These are phyloP conservation scores for Cystofilobasidium bisporidii DNA, from an alignment of 768 basidiomycete genomes.

Conservation along the genomic window DNA sequence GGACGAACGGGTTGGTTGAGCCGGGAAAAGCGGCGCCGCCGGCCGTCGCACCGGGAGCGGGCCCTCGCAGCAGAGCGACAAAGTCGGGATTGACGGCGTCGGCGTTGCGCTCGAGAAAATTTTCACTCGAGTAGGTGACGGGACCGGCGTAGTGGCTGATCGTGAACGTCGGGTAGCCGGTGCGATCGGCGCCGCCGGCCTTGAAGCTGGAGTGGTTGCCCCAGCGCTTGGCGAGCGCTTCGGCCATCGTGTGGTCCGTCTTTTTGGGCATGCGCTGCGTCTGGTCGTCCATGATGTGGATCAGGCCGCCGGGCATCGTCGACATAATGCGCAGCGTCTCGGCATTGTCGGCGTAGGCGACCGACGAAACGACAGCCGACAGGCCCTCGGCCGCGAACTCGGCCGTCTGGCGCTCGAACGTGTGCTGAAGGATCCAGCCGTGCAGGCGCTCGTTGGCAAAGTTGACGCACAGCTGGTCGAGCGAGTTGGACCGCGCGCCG, in stretches of 20 bases:
- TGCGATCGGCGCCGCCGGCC: constrained; percentile 60
- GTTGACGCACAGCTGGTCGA: constrained; percentile 94
- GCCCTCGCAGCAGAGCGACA: constrained; percentile 72
- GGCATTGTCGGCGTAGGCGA: constrained; percentile 79
- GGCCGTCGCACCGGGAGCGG: constrained; percentile 27
- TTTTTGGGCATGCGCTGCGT: constrained; percentile 75
- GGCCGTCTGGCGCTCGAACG: constrained; percentile 70
- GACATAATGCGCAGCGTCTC: constrained; percentile 81
- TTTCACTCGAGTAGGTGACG: constrained; percentile 82
- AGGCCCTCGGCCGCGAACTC: constrained; percentile 82
- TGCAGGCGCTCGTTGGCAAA: constrained; percentile 90
- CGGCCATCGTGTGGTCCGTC: constrained; percentile 87
- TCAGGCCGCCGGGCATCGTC: constrained; percentile 76
- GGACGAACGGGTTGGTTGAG: constrained; percentile 82
- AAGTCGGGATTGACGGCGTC: constrained; percentile 89
- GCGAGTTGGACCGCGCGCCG: constrained; percentile 66
- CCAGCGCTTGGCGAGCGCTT: constrained; percentile 89
- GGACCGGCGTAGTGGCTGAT: constrained; percentile 85
- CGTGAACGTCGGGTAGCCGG: constrained; percentile 76
- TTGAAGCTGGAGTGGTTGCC: constrained; percentile 89
- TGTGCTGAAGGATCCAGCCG: constrained; percentile 62
- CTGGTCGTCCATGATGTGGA: constrained; percentile 98
- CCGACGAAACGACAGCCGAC: constrained; percentile 54
- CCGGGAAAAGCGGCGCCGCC: constrained; percentile 57
- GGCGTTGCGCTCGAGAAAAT: constrained; percentile 77